Evolutionary conservation across 2,329 filamentous ascomycete species (phyloP).

Genomic region (Fusarium siculi): DNA sequence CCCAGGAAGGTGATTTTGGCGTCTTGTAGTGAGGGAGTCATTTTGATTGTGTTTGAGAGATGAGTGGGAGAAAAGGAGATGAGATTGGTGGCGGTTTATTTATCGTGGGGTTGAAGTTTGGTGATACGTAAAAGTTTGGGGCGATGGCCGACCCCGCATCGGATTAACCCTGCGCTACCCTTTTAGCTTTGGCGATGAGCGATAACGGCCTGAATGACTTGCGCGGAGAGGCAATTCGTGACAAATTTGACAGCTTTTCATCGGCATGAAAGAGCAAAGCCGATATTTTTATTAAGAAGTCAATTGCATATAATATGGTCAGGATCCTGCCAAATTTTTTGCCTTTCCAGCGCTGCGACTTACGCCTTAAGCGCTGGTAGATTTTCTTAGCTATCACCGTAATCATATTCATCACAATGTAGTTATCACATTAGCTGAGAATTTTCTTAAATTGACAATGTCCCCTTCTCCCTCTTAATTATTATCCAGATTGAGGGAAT

Average conservation of each 20-base stretch:
- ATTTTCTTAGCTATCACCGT: too few relatives aligned
- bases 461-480: too few relatives aligned
- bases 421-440: too few relatives aligned
- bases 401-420: too few relatives aligned
- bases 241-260: neutral
- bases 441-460: too few relatives aligned
- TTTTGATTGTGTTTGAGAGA: constrained; percentile 6
- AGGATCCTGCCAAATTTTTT: too few relatives aligned
- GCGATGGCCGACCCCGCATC: constrained; percentile 31
- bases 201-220: constrained; percentile 15
- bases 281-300: too few relatives aligned
- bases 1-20: constrained; percentile 54
- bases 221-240: neutral
- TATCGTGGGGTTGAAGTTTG: constrained; percentile 25
- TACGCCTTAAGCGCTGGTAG: too few relatives aligned
- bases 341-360: too few relatives aligned
- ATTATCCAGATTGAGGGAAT: too few relatives aligned
- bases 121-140: constrained; percentile 31
- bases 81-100: neutral
- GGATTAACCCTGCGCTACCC: constrained; percentile 34
- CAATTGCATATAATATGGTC: too few relatives aligned
- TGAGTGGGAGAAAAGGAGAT: neutral
- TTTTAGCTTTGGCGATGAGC: constrained; percentile 17
- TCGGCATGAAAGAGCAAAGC: neutral
- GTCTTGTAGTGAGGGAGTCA: constrained; percentile 45